Base-by-base conservation (phyloP, 306 rosid genomes). In the Astragalus membranaceus region DNA sequence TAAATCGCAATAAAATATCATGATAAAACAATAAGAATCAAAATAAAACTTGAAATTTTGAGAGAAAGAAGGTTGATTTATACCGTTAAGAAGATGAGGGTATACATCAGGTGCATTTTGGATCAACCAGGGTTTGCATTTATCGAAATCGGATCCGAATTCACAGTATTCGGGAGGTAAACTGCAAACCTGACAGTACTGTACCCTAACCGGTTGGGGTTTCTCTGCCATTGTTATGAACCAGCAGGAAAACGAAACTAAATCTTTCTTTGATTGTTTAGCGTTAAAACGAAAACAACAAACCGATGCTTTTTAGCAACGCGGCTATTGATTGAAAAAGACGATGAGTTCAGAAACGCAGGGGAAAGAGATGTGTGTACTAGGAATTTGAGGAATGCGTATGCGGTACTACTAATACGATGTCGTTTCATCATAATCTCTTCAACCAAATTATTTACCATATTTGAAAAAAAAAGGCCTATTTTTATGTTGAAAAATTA, bases 111-210 rank as follows among this genome's bases (percentile, higher is more conserved):
- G 95, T 37, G 85, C 97, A 72, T 95, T 89, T 55, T 84, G 91
- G 85, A 95, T 82, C 88, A 95, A 85, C 99, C 99, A 95, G 79
- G 99, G 99, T 80, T 91, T 95, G 88, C 99, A 95, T 84, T 88
- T 89, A 33, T 83, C 96, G 76, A 95, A 89, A 91, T 95, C 96
- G 74, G 97, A 82, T 71, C 99, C 97, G 81, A 89, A 91, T 79
- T 95, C 99, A 53, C 99, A 95, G 82, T 86, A 95, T 64, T 91
- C 99, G 0, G 97, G 92, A 1, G 99, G 99, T 16, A 91, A 73
- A 32, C 77, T 77, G 83, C 99, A 95, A 3, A 88, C 80, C 0
- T 70, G 75, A 56, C 99, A 95, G 78, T 95, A 89, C 51, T 80
- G 67, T 6, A 91, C 93, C 36, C 85, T 91, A 64, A 86, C 84